A percentile compares a stretch with the other conserved stretches of the same genome.
These are phyloP conservation scores for Chlamydomonas asymmetrica DNA, from an alignment of 139 green algal genomes.

Conservation along the genomic window DNA sequence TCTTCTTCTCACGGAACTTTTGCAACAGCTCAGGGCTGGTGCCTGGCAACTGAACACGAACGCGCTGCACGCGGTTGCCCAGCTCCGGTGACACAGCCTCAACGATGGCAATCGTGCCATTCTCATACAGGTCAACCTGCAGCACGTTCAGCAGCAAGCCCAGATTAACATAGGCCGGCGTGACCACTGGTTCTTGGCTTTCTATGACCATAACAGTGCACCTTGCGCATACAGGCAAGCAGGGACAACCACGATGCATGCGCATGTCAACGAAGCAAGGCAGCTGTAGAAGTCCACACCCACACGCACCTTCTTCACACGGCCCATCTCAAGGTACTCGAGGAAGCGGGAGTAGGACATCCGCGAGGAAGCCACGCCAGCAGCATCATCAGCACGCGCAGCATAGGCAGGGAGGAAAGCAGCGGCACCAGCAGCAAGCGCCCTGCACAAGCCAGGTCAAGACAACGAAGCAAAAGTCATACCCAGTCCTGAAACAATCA, in stretches of 20 bases:
- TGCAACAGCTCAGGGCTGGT: slow-evolving; percentile 89
- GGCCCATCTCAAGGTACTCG: slow-evolving; percentile 99
- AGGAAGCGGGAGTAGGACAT: slow-evolving; percentile 99
- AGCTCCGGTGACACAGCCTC: slow-evolving; percentile 98
- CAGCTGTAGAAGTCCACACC: neutral
- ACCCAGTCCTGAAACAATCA: no score
- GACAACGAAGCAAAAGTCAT: no score
- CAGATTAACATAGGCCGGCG: no score
- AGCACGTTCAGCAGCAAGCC: no score
- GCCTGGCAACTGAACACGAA: slow-evolving; percentile 97
- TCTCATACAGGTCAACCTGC: slow-evolving; percentile 98
- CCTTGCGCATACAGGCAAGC: neutral
- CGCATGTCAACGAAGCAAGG: neutral
- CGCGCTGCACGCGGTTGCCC: slow-evolving; percentile 97
- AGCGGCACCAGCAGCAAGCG: slow-evolving; percentile 24
- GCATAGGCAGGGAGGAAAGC: slow-evolving; percentile 23
- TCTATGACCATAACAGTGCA: no score
- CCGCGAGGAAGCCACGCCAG: slow-evolving; percentile 90
- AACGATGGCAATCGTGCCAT: slow-evolving; percentile 99
- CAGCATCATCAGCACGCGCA: slow-evolving; percentile 48
- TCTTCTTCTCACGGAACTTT: slow-evolving; percentile 98
- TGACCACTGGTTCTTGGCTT: no score
- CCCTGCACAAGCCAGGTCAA: slow-evolving; percentile 36
- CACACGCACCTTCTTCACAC: slow-evolving; percentile 94
- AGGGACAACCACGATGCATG: neutral